phyloP scores from a whole-genome alignment of 2,329 filamentous ascomycete species.

The Alternaria consortialis region DNA sequence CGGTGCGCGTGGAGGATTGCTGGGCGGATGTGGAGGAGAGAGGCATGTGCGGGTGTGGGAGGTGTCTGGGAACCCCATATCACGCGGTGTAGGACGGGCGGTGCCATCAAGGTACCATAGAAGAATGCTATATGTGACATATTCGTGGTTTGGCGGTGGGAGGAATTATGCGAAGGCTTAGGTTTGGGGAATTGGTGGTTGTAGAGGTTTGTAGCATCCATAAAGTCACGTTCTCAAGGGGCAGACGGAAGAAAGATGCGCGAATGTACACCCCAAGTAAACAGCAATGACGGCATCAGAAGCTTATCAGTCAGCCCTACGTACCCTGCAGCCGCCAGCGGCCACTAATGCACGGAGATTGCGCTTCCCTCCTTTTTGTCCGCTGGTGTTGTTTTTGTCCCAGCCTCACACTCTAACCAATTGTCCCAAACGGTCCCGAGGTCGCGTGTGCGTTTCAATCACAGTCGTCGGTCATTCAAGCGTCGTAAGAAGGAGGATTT shows the following conservation, averaged over 20 bases:
- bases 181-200: slow-evolving; percentile 5
- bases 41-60: slow-evolving; percentile 59
- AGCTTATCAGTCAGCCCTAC: slow-evolving; percentile 22
- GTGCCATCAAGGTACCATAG: slow-evolving; percentile 82
- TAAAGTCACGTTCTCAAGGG: neutral
- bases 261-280: neutral
- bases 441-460: neutral
- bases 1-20: slow-evolving; percentile 79
- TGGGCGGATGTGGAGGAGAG: slow-evolving; percentile 71
- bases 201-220: slow-evolving; percentile 13
- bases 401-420: neutral
- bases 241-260: neutral
- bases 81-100: slow-evolving; percentile 84
- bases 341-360: slow-evolving; percentile 35
- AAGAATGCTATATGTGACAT: slow-evolving; percentile 67
- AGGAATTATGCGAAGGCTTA: neutral
- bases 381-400: neutral
- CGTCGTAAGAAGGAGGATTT: neutral
- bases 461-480: neutral
- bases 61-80: slow-evolving; percentile 70
- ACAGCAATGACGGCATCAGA: slow-evolving; percentile 6
- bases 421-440: neutral
- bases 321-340: slow-evolving; percentile 16
- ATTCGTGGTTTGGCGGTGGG: neutral
- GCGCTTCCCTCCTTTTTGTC: slow-evolving; percentile 6